These are phyloP conservation scores for Coemansia sp. DNA, from an alignment of 192 early-diverging fungal genomes.

Conservation along the genomic window DNA sequence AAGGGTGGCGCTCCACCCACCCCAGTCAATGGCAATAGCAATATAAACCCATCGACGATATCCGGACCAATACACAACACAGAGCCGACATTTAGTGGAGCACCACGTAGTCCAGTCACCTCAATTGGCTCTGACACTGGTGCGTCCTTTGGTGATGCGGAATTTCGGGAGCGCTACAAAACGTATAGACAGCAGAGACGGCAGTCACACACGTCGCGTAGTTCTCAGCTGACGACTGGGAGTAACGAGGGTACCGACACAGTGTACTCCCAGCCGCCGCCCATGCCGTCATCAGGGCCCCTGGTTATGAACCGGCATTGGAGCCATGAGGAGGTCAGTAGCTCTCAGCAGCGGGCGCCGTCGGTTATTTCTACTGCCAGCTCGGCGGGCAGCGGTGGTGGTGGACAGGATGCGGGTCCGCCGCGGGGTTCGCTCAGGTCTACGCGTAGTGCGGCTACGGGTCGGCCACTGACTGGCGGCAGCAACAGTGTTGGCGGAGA, in stretches of 20 bases:
- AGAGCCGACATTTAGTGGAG: conserved; percentile 6
- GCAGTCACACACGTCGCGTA: conserved; percentile 47
- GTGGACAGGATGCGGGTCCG: conserved; percentile 12
- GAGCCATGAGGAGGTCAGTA: conserved; percentile 33
- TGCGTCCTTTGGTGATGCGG: conserved; percentile 23
- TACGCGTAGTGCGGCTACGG: conserved; percentile 38
- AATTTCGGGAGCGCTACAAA: conserved; percentile 49
- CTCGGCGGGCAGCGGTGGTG: conserved; percentile 2
- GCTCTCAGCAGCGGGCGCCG: background rate
- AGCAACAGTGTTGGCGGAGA: background rate
- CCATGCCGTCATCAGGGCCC: conserved; percentile 1
- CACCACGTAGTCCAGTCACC: conserved; percentile 13
- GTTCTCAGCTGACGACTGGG: conserved; percentile 44
- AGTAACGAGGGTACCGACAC: conserved; percentile 23
- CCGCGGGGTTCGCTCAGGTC: conserved; percentile 50
- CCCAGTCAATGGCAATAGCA: conserved; percentile 6
- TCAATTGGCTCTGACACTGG: background rate
- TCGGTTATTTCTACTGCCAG: conserved; percentile 23
- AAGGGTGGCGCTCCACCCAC: conserved; percentile 31
- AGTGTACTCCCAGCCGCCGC: background rate
- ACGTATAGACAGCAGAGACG: conserved; percentile 50
- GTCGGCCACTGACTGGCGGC: background rate
- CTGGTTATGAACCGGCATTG: conserved; percentile 20
- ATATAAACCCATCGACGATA: conserved; percentile 39
- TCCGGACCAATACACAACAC: conserved; percentile 55